phyloP scores from a whole-genome alignment of 108 stramenopile genomes.

The Nitzschia inconspicua region DNA sequence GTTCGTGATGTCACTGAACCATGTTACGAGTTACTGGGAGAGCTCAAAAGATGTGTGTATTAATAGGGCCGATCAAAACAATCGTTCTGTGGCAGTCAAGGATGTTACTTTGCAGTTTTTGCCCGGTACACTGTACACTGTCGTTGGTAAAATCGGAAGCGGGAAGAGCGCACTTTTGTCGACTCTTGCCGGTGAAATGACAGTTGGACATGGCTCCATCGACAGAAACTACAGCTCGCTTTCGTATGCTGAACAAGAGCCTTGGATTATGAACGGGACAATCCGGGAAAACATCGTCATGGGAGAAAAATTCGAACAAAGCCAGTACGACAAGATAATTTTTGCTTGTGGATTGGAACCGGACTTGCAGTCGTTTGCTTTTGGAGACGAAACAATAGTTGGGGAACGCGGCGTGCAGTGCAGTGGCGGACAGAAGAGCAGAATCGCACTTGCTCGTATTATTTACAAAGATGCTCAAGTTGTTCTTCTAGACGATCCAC shows the following conservation, averaged over 20 bases:
- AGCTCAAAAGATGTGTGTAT: background rate
- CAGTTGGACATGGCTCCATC: slow-evolving; percentile 32
- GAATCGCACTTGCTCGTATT: slow-evolving; percentile 68
- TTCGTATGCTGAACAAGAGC: slow-evolving; percentile 83
- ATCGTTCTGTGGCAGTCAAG: background rate
- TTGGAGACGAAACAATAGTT: slow-evolving; percentile 76
- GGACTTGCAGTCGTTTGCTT: slow-evolving; percentile 59
- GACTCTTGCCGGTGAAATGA: slow-evolving; percentile 62
- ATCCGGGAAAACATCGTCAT: slow-evolving; percentile 79
- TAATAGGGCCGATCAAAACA: background rate
- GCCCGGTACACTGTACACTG: slow-evolving; percentile 38
- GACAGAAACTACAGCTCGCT: slow-evolving; percentile 39
- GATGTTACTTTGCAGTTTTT: slow-evolving; percentile 45
- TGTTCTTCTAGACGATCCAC: slow-evolving; percentile 82
- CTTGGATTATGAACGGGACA: slow-evolving; percentile 86
- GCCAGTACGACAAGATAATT: slow-evolving; percentile 52
- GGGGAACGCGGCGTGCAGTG: slow-evolving; percentile 90
- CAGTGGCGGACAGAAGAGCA: slow-evolving; percentile 86
- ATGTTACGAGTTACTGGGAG: slow-evolving; percentile 21
- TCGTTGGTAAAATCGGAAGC: slow-evolving; percentile 56
- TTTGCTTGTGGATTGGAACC: slow-evolving; percentile 58
- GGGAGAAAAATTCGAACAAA: slow-evolving; percentile 39
- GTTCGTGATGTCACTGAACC: background rate
- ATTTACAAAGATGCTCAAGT: slow-evolving; percentile 61
- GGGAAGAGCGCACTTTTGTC: slow-evolving; percentile 64